Percentiles rank a stretch among this genome's conserved stretches.
Evolutionary conservation across 2,329 filamentous ascomycete genomes (phyloP).

Genomic region (Alternaria angustiovoidea): DNA sequence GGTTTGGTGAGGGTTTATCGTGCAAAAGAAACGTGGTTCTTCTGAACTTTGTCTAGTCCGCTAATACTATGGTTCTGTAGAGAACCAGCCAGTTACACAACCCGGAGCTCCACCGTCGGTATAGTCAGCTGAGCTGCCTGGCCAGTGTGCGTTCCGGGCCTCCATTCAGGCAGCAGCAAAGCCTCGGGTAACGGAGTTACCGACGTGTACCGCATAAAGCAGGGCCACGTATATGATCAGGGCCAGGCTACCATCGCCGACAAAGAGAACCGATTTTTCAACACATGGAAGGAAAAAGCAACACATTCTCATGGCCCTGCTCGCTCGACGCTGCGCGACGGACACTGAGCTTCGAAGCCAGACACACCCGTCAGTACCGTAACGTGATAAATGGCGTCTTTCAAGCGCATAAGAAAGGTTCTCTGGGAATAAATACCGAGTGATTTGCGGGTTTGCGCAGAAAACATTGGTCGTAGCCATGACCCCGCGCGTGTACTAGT

Average conservation of each 20-base stretch:
- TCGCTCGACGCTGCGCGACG: neutral
- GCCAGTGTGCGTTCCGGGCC: neutral
- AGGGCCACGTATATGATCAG: neutral
- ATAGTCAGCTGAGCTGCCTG: neutral
- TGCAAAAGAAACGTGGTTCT: constrained; percentile 3
- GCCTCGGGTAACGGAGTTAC: neutral
- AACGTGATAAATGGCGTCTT: neutral
- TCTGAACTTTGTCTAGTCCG: neutral
- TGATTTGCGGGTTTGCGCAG: neutral
- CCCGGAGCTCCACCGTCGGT: neutral
- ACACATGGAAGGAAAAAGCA: neutral
- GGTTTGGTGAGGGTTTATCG: neutral
- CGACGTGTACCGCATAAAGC: constrained; percentile 3
- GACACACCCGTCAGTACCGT: neutral
- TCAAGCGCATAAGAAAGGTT: neutral
- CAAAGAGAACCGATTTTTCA: neutral
- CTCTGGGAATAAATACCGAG: neutral
- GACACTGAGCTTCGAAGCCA: neutral
- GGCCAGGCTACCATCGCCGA: neutral
- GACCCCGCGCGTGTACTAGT: neutral
- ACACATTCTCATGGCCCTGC: neutral
- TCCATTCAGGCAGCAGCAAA: neutral
- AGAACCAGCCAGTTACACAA: neutral
- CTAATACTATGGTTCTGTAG: neutral
- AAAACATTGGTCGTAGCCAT: neutral